These are phyloP conservation scores for Epichloe hybrida DNA, from an alignment of 2,329 filamentous ascomycete species.

Conservation along the genomic window DNA sequence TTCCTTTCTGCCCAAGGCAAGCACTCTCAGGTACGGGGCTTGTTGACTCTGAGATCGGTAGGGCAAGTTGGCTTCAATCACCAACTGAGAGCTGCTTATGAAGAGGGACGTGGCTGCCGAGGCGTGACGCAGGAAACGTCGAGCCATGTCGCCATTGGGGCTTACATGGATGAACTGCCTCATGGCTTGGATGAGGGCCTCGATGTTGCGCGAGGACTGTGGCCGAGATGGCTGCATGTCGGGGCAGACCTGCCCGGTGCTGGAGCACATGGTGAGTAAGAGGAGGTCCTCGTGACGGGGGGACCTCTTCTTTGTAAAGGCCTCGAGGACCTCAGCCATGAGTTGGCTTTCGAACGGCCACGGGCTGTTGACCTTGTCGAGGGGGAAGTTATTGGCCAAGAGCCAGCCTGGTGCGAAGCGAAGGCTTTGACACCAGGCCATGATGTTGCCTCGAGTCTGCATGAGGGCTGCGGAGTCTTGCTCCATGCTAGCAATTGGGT, in stretches of 20 bases:
- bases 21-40: not conserved
- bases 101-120: not conserved
- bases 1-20: not conserved
- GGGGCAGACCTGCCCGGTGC: not conserved
- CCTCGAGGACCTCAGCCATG: not conserved
- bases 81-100: not conserved
- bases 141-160: not conserved
- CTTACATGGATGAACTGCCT: not conserved
- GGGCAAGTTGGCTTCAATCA: not conserved
- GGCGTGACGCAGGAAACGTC: not conserved
- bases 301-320: not conserved
- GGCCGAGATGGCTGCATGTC: not conserved
- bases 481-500: not conserved
- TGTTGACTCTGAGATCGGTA: fast-evolving
- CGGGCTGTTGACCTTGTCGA: not conserved
- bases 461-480: not conserved
- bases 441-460: not conserved
- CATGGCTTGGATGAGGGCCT: not conserved
- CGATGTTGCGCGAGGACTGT: not conserved
- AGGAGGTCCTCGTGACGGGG: not conserved
- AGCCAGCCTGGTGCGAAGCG: not conserved
- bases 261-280: not conserved
- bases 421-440: not conserved
- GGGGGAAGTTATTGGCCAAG: no score
- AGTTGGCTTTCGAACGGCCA: not conserved